Base-by-base conservation (phyloP, 495 filamentous ascomycete genomes). In the Daldinia caldariorum region DNA sequence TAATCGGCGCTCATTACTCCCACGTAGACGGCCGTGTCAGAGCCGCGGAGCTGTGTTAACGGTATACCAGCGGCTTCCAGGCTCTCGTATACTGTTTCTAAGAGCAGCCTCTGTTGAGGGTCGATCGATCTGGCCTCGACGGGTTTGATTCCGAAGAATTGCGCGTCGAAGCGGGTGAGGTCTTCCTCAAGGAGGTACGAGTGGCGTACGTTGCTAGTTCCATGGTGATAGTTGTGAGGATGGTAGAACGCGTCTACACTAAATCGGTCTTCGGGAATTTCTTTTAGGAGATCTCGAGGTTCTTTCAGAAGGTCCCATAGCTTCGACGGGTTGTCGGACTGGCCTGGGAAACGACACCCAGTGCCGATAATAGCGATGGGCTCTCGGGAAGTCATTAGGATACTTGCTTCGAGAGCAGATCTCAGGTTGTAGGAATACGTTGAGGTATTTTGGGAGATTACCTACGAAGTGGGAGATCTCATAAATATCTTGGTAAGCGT, bases 51-150 rank as follows among this genome's bases (percentile, higher is more conserved):
- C 6, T 58, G 32, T 47, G 83, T 5, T 6, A 35, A 10, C 6
- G 34, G 5, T 1, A 35, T 35, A 35, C 34, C 34, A 6, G 34
- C 34, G 64, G 79, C 72, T 58, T 85, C 84, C 8, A 88, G 72
- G 0, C 78, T 79, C 66, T 88, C 83, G 63, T 86, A 89, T 1
- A 79, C 76, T 1, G 79, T 72, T 63, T 89, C 87, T 14, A 89
- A 72, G 9, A 86, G 66, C 1, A 83, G 66, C 5, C 72, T 57
- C 32, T 73, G 65, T 16, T 57, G 47, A 7, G 74, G 74, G 51
- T 77, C 74, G 63, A 77, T 77, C 16, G 56, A 66, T 5, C 43
- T 76, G 2, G 85, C 86, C 69, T 88, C 84, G 6, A 32, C 26
- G 26, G 38, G 29, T 6, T 29, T 41, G 12, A 66, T 66, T 37